Evolutionary conservation across 2,329 filamentous ascomycete genomes (phyloP).

Genomic region (Aspergillus carbonarius): DNA sequence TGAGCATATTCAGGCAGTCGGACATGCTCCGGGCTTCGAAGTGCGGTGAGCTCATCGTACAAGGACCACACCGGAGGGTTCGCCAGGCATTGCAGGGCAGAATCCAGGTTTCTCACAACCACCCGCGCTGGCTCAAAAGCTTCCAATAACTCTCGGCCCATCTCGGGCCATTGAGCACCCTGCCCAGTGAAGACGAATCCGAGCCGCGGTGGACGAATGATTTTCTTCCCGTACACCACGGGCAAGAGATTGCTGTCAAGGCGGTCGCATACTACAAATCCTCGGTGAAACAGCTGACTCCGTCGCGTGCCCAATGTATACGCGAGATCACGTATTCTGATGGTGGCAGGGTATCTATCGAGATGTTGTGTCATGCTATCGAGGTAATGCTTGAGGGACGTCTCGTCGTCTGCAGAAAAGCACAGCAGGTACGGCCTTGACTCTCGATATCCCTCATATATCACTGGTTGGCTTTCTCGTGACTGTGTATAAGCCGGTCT

Average conservation of each 20-base stretch:
- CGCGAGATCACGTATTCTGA: slow-evolving; percentile 10
- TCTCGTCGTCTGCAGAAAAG: slow-evolving; percentile 14
- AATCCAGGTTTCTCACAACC: slow-evolving; percentile 13
- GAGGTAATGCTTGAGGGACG: slow-evolving; percentile 8
- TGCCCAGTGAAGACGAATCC: slow-evolving; percentile 24
- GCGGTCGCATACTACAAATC: background rate
- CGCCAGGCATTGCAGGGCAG: slow-evolving; percentile 2
- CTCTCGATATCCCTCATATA: too few species aligned
- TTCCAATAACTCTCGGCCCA: slow-evolving; percentile 19
- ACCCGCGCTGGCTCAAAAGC: slow-evolving; percentile 2
- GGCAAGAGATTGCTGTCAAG: background rate
- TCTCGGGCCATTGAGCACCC: slow-evolving; percentile 24
- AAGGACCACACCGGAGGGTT: slow-evolving; percentile 12
- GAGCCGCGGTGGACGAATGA: background rate
- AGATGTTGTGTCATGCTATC: background rate
- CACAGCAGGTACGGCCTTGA: slow-evolving; percentile 5
- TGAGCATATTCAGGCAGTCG: slow-evolving; percentile 11
- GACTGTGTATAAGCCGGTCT: background rate
- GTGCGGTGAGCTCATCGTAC: slow-evolving; percentile 6
- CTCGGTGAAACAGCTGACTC: slow-evolving; percentile 10
- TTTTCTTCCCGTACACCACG: background rate
- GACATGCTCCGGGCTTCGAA: slow-evolving; percentile 3
- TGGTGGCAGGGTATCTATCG: background rate
- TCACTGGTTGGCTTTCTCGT: background rate
- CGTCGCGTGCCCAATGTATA: slow-evolving; percentile 14